phyloP scores from a whole-genome alignment of 2,329 filamentous ascomycete genomes.

The Escovopsis sp. region DNA sequence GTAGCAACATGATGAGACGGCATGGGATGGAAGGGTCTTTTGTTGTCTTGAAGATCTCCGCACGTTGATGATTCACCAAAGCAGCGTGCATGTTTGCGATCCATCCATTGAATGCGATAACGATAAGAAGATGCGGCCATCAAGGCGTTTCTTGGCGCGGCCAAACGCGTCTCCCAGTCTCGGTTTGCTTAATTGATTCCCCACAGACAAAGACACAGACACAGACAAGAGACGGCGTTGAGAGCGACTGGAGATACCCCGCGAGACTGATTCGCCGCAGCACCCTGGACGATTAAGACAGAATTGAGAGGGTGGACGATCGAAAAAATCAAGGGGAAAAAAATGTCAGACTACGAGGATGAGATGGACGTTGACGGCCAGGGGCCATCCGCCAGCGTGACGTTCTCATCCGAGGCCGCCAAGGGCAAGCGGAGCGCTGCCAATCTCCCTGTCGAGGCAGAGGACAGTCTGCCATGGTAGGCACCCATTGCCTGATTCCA shows the following conservation, averaged over 20 bases:
- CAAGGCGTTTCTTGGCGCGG: too few relatives aligned
- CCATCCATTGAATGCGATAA: too few relatives aligned
- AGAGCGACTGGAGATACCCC: background rate
- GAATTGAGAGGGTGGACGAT: background rate
- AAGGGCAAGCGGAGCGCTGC: slow-evolving; percentile 90
- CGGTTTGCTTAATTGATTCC: too few relatives aligned
- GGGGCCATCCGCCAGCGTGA: slow-evolving; percentile 31
- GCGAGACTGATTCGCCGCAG: background rate
- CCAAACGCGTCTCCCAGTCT: too few relatives aligned
- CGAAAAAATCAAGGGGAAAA: slow-evolving; percentile 5
- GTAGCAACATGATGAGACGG: too few relatives aligned
- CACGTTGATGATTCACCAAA: too few relatives aligned
- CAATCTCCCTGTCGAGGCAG: slow-evolving; percentile 84
- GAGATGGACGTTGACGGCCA: slow-evolving; percentile 47
- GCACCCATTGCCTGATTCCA: slow-evolving; percentile 7
- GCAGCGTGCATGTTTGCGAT: too few relatives aligned
- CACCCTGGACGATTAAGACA: background rate
- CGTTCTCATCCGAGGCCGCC: slow-evolving; percentile 60
- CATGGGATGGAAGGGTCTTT: too few relatives aligned
- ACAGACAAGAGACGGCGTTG: too few relatives aligned
- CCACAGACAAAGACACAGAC: too few relatives aligned
- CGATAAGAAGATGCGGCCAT: too few relatives aligned
- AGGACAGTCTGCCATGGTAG: slow-evolving; percentile 87
- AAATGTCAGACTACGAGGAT: slow-evolving; percentile 46
- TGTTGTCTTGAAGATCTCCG: too few relatives aligned